phyloP scores from a whole-genome alignment of 2,329 filamentous ascomycete species.

The Dactylonectria macrodidyma region DNA sequence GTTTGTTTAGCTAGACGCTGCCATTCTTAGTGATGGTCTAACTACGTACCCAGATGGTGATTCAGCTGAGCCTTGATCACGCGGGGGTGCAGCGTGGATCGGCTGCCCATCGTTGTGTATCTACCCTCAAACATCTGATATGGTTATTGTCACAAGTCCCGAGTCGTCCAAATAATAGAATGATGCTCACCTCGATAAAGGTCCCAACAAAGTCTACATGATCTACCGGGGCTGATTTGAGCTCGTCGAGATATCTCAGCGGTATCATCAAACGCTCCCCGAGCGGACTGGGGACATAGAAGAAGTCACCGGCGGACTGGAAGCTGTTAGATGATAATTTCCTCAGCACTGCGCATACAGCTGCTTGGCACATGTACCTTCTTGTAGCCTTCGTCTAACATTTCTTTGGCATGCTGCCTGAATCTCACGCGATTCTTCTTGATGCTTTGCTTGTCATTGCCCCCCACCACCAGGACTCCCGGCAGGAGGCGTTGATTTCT shows the following conservation, averaged over 20 bases:
- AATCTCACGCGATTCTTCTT: neutral
- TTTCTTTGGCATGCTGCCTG: neutral
- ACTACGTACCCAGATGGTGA: conserved; percentile 36
- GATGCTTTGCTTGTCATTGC: conserved; percentile 1
- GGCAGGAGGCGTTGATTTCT: neutral
- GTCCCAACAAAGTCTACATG: conserved; percentile 48
- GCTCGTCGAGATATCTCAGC: conserved; percentile 45
- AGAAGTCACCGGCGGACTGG: conserved; percentile 7
- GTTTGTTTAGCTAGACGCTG: neutral
- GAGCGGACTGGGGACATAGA: conserved; percentile 46
- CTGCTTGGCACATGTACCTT: neutral
- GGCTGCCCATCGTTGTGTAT: conserved; percentile 50
- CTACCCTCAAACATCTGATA: conserved; percentile 51
- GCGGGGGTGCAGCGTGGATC: conserved; percentile 47
- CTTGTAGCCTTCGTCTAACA: neutral
- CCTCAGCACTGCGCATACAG: neutral
- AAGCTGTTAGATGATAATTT: neutral
- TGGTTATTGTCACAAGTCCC: neutral
- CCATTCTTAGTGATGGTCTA: neutral
- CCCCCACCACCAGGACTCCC: neutral
- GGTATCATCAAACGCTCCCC: conserved; percentile 50
- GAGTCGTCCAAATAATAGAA: neutral
- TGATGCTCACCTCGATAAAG: conserved; percentile 35
- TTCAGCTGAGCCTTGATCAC: conserved; percentile 46
- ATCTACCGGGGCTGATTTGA: conserved; percentile 45